Base-by-base conservation (phyloP, 371 early-diverging fungal species). In the Mortierella sp. region DNA sequence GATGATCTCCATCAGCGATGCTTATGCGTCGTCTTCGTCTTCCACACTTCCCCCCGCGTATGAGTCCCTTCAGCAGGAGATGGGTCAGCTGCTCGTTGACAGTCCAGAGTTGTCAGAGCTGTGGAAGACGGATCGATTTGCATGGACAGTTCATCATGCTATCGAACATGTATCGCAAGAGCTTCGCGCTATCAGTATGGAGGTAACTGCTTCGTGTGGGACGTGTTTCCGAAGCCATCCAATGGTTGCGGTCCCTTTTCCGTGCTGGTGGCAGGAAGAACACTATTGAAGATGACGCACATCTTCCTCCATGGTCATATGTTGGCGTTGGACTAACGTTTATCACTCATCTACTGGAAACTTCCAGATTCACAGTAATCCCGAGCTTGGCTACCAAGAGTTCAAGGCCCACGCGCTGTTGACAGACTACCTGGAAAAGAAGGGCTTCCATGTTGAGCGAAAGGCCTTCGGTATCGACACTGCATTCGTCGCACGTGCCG, bases 181-280 rank as follows among this genome's bases (percentile, higher is more conserved):
- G 40, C 64, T 85, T 19, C 78, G 83, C 22, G 68, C 63, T 17
- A 68, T 85, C 28, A 83, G 84, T 40, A 60, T 83, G 66, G 56
- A 81, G 67, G 83, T 83, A 72, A 39, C 34, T 27, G 17, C 17
- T 43, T 22, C 39, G 19, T 10, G 10, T 25, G 6, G n/a, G 25
- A 31, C 12, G 13, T 50, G 27, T 50, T 21, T 27, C 31, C 21
- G 25, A 41, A 44, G 5, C 4, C 39, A 14, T 25, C 37, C 39
- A n/a, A n/a, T n/a, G n/a, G n/a, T n/a, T 21, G 7, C 17, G 34
- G 21, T 16, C 19, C 45, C 39, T 50, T 22, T 24, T 16, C 19
- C 22, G 31, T 19, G 34, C 34, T 10, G 10, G 34, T 10, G 10
- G 10, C 34, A 34, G 34, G 10, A 4, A 34, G 10, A 34, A 34